phyloP scores from a whole-genome alignment of 352 stramenopile species.

The Pythium sukuiense region DNA sequence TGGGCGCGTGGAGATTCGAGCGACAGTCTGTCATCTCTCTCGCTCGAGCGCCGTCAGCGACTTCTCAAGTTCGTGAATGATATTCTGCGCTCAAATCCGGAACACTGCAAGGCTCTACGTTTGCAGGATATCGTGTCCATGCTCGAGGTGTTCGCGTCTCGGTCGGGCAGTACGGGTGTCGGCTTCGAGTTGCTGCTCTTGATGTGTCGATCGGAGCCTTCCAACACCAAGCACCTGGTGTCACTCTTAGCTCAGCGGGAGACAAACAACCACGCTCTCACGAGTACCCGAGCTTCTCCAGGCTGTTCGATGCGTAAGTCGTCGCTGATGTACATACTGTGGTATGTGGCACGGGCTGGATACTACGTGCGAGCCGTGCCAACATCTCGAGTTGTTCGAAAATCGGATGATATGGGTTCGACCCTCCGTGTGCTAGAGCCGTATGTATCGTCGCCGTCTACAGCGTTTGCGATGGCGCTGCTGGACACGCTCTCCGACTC shows the following conservation, averaged over 20 bases:
- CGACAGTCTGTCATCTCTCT: not conserved
- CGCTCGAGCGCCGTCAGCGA: not conserved
- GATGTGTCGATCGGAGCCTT: slow-evolving; percentile 8
- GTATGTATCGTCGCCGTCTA: not conserved
- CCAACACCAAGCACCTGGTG: slow-evolving; percentile 2
- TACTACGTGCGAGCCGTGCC: slow-evolving; percentile 13
- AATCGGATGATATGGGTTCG: not conserved
- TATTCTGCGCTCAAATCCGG: slow-evolving; percentile 9
- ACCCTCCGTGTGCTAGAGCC: slow-evolving; percentile 16
- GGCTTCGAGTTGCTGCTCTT: slow-evolving; percentile 20
- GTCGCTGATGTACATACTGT: slow-evolving; percentile 9
- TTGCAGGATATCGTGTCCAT: slow-evolving; percentile 12
- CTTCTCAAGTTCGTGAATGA: slow-evolving; percentile 21
- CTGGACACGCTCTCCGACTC: slow-evolving; percentile 7
- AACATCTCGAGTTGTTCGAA: slow-evolving; percentile 2
- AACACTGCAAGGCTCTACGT: slow-evolving; percentile 1
- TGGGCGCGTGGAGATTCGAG: not conserved
- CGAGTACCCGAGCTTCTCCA: not conserved
- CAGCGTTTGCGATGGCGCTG: slow-evolving; percentile 13
- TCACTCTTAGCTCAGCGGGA: not conserved
- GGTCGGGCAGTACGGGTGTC: slow-evolving; percentile 6
- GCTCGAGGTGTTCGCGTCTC: slow-evolving; percentile 7
- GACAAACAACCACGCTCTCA: not conserved
- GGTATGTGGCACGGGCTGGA: slow-evolving; percentile 2
- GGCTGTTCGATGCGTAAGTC: not conserved